Conservation (phyloP, 169 alveolate genomes). For the Plasmodium yoelii region DNA sequence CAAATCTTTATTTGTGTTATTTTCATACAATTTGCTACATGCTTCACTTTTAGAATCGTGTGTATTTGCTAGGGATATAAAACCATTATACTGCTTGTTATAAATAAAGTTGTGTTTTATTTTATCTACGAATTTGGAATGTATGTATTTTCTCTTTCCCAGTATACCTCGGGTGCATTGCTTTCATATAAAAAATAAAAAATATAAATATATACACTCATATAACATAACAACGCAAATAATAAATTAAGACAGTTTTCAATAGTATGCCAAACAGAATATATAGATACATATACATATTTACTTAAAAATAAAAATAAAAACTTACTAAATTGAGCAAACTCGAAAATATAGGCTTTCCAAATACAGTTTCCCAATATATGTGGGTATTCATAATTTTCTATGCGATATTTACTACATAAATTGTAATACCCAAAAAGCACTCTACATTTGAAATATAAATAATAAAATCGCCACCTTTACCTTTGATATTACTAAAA, state of each 20-base stretch:
- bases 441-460: no score
- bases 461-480: no score
- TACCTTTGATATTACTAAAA: no score
- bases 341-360: conserved; percentile 8
- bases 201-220: background rate
- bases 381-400: background rate
- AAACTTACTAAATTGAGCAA: conserved; percentile 40
- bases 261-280: background rate
- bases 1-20: background rate
- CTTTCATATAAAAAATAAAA: conserved; percentile 1
- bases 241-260: no score
- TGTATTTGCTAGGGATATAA: background rate
- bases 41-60: background rate
- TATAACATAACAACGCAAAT: no score
- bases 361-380: conserved; percentile 5
- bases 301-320: conserved; percentile 9
- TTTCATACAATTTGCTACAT: background rate
- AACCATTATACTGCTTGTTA: background rate
- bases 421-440: no score
- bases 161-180: background rate
- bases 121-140: background rate
- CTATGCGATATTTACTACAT: background rate
- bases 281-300: background rate
- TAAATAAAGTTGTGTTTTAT: background rate
- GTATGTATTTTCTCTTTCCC: background rate